Evolutionary conservation across 345 rosid species (phyloP), one percentile per base, ranked within the genome.

Genomic region (Erucastrum elatum): DNA sequence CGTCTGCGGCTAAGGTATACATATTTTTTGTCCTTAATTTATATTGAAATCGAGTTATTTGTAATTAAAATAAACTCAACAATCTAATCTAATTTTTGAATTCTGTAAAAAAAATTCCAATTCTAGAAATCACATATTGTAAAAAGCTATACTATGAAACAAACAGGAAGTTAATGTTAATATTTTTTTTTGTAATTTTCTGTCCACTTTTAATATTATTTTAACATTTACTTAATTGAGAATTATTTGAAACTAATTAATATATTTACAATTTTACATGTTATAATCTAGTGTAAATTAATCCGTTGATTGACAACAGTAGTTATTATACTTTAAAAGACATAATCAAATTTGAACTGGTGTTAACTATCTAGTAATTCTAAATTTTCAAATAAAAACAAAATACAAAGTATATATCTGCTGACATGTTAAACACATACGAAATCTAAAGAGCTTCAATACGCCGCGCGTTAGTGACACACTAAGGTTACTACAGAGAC

Each of bases 381-480:
- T 51, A n/a, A n/a, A n/a, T n/a, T 16, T 6, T 55, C 9, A 16
- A 55, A 15, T 16, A 16, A 16, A 16, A 6, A 55, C 26, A 55
- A 9, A 56, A 56, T 6, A 8, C 37, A 6, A 34, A 58, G 63
- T 59, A 10, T 9, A 10, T 4, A 60, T 60, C 15, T 27, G 15
- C 64, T 51, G 70, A 69, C 73, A 55, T 10, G 9, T 26, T 2
- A 53, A 35, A 13, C 37, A 66, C 51, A 17, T 9, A 68, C 7
- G 41, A 31, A 44, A 31, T 33, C 4, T 8, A 34, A 31, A 44
- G n/a, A 51, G 63, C 58, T 64, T 13, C 60, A 31, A 37, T 39
- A 56, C 56, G 77, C 72, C 62, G 77, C 81, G 77, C 81, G 81
- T 78, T 49, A 56, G 7, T 3, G 62, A 21, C 73, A 78, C 81